These are phyloP conservation scores for Ophiostoma australiae DNA, from an alignment of 2,329 filamentous ascomycete genomes.

Conservation along the genomic window DNA sequence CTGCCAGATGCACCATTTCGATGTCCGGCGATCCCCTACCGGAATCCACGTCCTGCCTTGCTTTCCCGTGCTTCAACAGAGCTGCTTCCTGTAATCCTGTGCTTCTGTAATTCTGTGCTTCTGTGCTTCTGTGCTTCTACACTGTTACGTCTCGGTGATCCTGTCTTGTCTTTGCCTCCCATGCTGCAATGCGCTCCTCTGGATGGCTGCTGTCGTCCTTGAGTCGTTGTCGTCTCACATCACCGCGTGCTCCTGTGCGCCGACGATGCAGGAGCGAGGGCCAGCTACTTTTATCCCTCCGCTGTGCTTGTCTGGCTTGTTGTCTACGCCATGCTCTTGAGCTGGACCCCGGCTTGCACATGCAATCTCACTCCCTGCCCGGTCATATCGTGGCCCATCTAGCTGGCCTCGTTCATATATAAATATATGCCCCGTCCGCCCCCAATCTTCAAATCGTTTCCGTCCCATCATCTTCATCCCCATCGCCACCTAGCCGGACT, in stretches of 20 bases:
- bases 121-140: background rate
- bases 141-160: background rate
- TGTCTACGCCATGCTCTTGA: background rate
- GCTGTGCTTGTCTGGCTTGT: background rate
- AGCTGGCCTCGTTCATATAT: background rate
- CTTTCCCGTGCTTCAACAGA: background rate
- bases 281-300: slow-evolving; percentile 7
- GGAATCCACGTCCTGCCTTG: slow-evolving; percentile 6
- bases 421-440: background rate
- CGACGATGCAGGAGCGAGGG: background rate
- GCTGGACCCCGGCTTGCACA: background rate
- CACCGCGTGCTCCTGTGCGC: background rate
- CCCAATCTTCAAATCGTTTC: background rate
- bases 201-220: background rate
- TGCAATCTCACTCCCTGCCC: background rate
- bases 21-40: slow-evolving; percentile 17
- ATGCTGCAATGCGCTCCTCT: background rate
- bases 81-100: background rate
- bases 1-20: background rate
- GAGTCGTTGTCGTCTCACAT: background rate
- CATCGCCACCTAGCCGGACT: background rate
- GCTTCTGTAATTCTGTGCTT: background rate
- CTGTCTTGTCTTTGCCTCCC: background rate
- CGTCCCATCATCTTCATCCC: background rate
- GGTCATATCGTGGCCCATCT: background rate